Base-by-base conservation (phyloP, 2,329 filamentous ascomycete genomes). In the Sclerotinia trifoliorum region DNA sequence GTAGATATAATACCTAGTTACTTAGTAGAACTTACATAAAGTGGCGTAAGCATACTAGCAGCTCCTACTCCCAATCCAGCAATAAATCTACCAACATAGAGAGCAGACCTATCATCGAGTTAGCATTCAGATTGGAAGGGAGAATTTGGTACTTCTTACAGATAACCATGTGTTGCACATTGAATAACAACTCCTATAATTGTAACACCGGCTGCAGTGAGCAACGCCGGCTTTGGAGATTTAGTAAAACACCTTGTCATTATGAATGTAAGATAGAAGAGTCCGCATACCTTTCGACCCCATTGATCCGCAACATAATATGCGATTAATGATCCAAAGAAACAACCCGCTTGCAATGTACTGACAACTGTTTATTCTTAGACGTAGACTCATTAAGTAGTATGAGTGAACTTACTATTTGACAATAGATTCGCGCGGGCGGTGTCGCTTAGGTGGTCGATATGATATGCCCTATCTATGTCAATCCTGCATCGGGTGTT, bases 291-390 rank as follows among this genome's bases (percentile, higher is more conserved):
- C 64, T 71, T 74, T 68, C 75, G 70, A 44, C 73, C 75, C 69
- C 68, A 75, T 58, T 58, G 76, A 67, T 83, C 80, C 6, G 81
- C 79, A 46, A 76, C 62, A 56, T 73, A 77, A 51, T 75, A 77
- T 32, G 80, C 83, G 66, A 85, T 70, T 70, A 91, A 81, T 69
- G 87, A 87, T 48, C 88, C 88, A 65, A 85, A 81, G 77, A 91
- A 90, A 70, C 87, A 89, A 63, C 89, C 89, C 54, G 85, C 88
- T 78, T 91, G 88, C 13, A 91, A 83, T 0, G 86, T 89, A n/a
- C 88, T 90, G 39, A 90, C 89, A 68, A 92, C 85, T 76, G n/a
- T 69, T 39, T 24, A 7, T 32, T 48, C 6, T 56, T 26, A 61
- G 57, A 54, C 15, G 0, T 10, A 24, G 8, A 19, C 10, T 3